Conservation (phyloP, 352 stramenopile species). For the Globisporangium irregulare region DNA sequence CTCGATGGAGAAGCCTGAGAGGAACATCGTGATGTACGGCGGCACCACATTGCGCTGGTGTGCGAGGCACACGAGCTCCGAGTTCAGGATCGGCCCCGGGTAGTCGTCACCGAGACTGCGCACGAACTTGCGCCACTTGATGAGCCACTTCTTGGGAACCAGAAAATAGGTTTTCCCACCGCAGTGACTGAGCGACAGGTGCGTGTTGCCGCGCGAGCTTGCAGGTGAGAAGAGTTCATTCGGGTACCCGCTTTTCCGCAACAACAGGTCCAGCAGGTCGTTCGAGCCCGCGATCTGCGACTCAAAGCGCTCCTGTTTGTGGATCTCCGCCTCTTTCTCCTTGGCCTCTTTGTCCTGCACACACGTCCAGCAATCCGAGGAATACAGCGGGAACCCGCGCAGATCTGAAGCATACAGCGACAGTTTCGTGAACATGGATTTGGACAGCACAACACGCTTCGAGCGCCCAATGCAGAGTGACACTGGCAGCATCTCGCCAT, state of each 20-base stretch:
- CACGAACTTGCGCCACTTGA: conserved; percentile 75
- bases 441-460: conserved; percentile 53
- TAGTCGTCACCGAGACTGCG: conserved; percentile 50
- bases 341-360: conserved; percentile 48
- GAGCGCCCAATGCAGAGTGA: conserved; percentile 57
- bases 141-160: conserved; percentile 86
- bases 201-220: conserved; percentile 38
- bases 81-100: conserved; percentile 76
- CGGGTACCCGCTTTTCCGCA: conserved; percentile 77
- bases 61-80: conserved; percentile 73
- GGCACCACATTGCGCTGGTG: conserved; percentile 80
- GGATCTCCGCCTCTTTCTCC: conserved; percentile 49
- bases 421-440: conserved; percentile 45
- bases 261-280: conserved; percentile 61
- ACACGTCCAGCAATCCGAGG: conserved; percentile 60
- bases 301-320: conserved; percentile 62
- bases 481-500: conserved; percentile 53
- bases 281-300: conserved; percentile 59
- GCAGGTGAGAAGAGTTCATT: conserved; percentile 76
- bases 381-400: conserved; percentile 45
- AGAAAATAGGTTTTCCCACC: conserved; percentile 68
- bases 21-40: conserved; percentile 84
- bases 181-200: conserved; percentile 47
- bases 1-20: conserved; percentile 78
- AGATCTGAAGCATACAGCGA: conserved; percentile 54